A percentile compares a stretch with the other conserved stretches of the same genome.
These are phyloP conservation scores for Cyclotella baltica DNA, from an alignment of 108 stramenopile genomes.

Conservation along the genomic window DNA sequence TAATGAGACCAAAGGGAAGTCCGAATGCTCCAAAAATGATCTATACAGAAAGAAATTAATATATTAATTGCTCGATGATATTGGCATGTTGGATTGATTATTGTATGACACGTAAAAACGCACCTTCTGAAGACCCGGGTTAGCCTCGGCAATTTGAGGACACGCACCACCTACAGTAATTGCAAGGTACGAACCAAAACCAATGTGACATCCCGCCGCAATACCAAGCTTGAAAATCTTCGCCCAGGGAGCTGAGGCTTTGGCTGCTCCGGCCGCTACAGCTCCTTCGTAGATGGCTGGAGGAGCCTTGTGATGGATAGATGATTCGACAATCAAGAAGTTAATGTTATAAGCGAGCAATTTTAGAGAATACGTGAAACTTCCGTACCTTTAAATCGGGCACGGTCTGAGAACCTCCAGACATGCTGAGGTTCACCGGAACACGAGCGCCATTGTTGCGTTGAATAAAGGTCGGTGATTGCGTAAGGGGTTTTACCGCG, in stretches of 20 bases:
- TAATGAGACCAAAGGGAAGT: slow-evolving; percentile 89
- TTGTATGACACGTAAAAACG: too few species aligned
- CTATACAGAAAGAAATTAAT: slow-evolving; percentile 18
- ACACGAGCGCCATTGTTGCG: slow-evolving; percentile 18
- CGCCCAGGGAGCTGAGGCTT: slow-evolving; percentile 66
- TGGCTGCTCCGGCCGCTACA: slow-evolving; percentile 82
- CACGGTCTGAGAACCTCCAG: slow-evolving; percentile 51
- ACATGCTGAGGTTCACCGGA: slow-evolving; percentile 60
- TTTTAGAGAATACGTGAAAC: neutral
- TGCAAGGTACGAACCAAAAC: slow-evolving; percentile 86
- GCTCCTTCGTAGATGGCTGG: slow-evolving; percentile 79
- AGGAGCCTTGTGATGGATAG: slow-evolving; percentile 54
- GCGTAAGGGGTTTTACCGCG: slow-evolving; percentile 40
- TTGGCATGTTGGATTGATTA: neutral
- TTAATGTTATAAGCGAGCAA: neutral
- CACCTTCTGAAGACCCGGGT: slow-evolving; percentile 89
- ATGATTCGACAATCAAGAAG: neutral
- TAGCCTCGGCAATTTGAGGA: slow-evolving; percentile 81
- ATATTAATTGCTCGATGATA: neutral
- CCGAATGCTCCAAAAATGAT: slow-evolving; percentile 87
- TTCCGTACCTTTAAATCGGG: slow-evolving; percentile 67
- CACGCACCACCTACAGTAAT: slow-evolving; percentile 88
- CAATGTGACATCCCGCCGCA: slow-evolving; percentile 88
- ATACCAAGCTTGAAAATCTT: slow-evolving; percentile 90
- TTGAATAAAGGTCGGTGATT: slow-evolving; percentile 31